Conservation (phyloP, 805 yeast genomes). For the Sugiyamaella mastotermitis region DNA sequence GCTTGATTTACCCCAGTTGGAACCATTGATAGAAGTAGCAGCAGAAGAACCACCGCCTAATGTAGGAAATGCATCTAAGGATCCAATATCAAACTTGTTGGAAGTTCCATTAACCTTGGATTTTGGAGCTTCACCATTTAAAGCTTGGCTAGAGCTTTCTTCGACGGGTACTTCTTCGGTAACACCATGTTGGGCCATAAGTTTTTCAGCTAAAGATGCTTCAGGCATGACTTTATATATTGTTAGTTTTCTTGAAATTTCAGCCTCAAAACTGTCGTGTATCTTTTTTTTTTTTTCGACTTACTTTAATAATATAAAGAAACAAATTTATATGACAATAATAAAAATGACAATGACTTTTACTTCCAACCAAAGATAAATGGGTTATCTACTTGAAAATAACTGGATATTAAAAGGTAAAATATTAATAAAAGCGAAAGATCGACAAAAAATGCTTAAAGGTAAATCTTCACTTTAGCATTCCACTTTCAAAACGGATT, state of each 20-base stretch:
- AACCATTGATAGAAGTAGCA: slow-evolving; percentile 7
- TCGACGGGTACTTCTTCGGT: slow-evolving; percentile 2
- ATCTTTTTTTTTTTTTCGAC: no score
- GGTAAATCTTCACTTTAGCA: no score
- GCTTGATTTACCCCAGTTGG: slow-evolving; percentile 12
- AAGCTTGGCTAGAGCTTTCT: background rate
- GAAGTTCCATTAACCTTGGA: background rate
- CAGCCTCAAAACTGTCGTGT: no score
- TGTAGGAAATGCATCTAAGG: slow-evolving; percentile 28
- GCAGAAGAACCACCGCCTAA: slow-evolving; percentile 19
- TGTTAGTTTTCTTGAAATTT: background rate
- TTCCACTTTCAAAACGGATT: no score
- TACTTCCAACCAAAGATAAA: no score
- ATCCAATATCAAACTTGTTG: slow-evolving; percentile 19
- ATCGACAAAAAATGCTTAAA: no score
- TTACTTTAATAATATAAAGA: no score
- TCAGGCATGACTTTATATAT: background rate
- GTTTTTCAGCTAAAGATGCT: slow-evolving; percentile 17
- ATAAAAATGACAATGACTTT: no score
- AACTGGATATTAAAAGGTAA: no score
- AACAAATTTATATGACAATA: no score
- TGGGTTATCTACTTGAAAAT: no score
- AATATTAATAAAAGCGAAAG: no score
- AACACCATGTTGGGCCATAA: slow-evolving; percentile 19
- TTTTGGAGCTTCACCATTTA: background rate